Conservation (phyloP, 1,284 basidiomycete genomes). For the Lentinula novae-zelandiae region DNA sequence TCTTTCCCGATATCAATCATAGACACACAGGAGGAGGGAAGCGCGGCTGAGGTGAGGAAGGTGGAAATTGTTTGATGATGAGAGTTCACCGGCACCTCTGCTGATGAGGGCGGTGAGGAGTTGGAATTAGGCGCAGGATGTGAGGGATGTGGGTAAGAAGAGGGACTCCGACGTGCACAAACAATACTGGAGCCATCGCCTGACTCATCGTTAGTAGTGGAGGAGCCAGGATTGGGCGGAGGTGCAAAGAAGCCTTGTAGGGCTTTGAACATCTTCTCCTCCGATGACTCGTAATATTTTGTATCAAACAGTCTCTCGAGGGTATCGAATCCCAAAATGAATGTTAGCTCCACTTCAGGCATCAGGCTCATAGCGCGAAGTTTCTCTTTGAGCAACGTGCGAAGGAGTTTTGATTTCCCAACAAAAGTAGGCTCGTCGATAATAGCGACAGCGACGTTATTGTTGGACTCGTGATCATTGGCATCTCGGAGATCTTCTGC, state of each 20-base stretch:
- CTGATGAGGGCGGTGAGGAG: constrained; percentile 1
- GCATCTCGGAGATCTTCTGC: constrained; percentile 42
- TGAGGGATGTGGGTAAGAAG: constrained; percentile 16
- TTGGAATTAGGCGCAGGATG: constrained; percentile 1
- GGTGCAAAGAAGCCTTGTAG: constrained; percentile 63
- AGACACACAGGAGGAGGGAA: constrained; percentile 45
- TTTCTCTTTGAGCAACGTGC: constrained; percentile 40
- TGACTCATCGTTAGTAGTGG: constrained; percentile 19
- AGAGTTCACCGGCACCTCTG: constrained; percentile 10
- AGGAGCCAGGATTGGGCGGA: neutral
- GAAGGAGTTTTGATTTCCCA: constrained; percentile 69
- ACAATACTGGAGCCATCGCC: constrained; percentile 68
- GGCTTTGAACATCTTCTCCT: constrained; percentile 44
- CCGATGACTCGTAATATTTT: constrained; percentile 60
- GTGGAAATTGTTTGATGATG: constrained; percentile 14
- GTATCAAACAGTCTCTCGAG: constrained; percentile 80
- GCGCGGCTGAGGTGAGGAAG: constrained; percentile 27
- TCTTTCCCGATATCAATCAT: constrained; percentile 59
- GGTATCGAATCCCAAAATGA: constrained; percentile 87
- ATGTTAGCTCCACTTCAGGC: constrained; percentile 44
- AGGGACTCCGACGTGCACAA: constrained; percentile 56
- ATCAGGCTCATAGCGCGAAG: neutral
- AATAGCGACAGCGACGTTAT: constrained; percentile 68
- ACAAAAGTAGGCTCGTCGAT: constrained; percentile 89
- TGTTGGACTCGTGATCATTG: neutral